These are phyloP conservation scores for Lentinula guzmanii DNA, from an alignment of 768 basidiomycete genomes.

Conservation along the genomic window DNA sequence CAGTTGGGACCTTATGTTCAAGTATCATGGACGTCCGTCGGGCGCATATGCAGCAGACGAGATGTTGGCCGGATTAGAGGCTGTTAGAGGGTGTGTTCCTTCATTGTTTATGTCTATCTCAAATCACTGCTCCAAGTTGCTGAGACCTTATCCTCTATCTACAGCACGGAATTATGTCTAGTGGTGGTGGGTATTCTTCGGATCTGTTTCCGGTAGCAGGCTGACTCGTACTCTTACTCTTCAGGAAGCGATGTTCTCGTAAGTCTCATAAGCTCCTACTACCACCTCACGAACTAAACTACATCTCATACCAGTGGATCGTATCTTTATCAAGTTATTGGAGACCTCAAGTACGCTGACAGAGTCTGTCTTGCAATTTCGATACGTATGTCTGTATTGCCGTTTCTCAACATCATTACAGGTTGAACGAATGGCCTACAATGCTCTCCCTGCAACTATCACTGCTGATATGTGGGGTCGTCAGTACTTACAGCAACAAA, in stretches of 20 bases:
- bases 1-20: conserved; percentile 51
- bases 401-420: conserved; percentile 2
- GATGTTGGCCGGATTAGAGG: conserved; percentile 47
- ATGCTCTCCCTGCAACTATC: conserved; percentile 42
- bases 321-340: conserved; percentile 50
- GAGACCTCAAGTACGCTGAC: conserved; percentile 48
- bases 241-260: conserved; percentile 60
- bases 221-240: not conserved
- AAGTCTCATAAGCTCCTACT: conserved; percentile 12
- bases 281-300: not conserved
- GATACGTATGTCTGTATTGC: not conserved
- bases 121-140: not conserved
- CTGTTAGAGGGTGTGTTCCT: conserved; percentile 36
- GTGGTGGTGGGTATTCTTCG: conserved; percentile 34
- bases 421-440: conserved; percentile 45
- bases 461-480: conserved; percentile 56
- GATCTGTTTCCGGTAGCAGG: not conserved
- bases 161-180: conserved; percentile 47
- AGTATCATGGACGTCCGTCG: conserved; percentile 52
- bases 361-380: conserved; percentile 17
- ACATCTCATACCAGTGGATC: conserved; percentile 32
- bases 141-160: not conserved
- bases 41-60: conserved; percentile 54
- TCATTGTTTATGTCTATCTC: not conserved
- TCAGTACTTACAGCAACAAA: conserved; percentile 57